Evolutionary conservation across 2,329 filamentous ascomycete species (phyloP).

Genomic region (Aspergillus flavus): DNA sequence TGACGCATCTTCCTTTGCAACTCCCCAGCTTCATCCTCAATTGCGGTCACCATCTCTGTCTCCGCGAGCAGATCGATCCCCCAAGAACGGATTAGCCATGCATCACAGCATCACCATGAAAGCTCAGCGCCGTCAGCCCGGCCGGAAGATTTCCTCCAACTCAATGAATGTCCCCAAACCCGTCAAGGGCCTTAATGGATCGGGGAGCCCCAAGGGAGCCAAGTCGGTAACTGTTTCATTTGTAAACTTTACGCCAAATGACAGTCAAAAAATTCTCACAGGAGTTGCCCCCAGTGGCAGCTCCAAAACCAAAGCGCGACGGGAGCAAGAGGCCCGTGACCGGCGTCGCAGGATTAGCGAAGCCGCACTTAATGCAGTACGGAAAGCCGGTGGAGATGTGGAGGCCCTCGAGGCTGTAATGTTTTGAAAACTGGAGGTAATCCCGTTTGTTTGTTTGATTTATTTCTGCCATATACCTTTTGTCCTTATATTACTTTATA

Average conservation of each 20-base stretch:
- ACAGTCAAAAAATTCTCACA: constrained; percentile 76
- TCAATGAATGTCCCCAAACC: constrained; percentile 35
- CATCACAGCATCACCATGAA: constrained; percentile 31
- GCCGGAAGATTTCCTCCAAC: constrained; percentile 44
- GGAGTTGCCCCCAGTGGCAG: constrained; percentile 91
- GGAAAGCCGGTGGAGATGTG: constrained; percentile 49
- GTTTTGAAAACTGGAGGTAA: constrained; percentile 29
- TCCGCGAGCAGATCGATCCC: constrained; percentile 35
- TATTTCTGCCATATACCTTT: constrained; percentile 7
- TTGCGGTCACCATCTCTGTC: constrained; percentile 44
- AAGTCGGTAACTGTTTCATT: constrained; percentile 63
- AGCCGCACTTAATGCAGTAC: constrained; percentile 46
- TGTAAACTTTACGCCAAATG: constrained; percentile 85
- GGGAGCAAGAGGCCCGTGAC: constrained; percentile 85
- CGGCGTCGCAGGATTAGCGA: constrained; percentile 58
- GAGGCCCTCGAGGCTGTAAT: constrained; percentile 43
- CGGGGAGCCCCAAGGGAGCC: constrained; percentile 35
- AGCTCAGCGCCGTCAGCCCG: constrained; percentile 40
- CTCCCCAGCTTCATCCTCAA: constrained; percentile 28
- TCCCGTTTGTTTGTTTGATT: constrained; percentile 9
- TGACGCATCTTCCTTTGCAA: constrained; percentile 31
- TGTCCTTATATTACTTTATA: not conserved
- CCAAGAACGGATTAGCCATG: constrained; percentile 29
- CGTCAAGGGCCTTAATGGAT: constrained; percentile 32
- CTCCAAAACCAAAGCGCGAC: constrained; percentile 89